Evolutionary conservation across 768 basidiomycete genomes (phyloP), one percentile per base, ranked within the genome.

Genomic region (Pulveroboletus ravenelii): DNA sequence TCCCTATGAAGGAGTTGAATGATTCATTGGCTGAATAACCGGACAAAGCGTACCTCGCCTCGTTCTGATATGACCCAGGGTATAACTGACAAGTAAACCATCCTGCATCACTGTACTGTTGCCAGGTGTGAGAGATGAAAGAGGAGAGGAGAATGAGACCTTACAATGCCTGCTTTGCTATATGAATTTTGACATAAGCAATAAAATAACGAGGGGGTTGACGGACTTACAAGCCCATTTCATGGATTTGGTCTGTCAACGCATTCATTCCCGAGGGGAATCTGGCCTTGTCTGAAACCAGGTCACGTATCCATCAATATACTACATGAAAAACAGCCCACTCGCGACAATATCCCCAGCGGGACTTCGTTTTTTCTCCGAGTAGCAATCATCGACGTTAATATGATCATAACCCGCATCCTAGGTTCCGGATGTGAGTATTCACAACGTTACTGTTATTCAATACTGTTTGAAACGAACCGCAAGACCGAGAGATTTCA

Each of bases 11-110:
- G 30, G 20, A 30, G 14, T 49, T 34, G n/a, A 38, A 41, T 8
- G 6, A 30, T 1, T 15, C 12, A 3, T 23, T 38, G 4, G 14
- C 10, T 47, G 7, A 17, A 37, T 18, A 23, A 29, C 1, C 7
- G n/a, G 46, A 30, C 5, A 15, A 25, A n/a, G 55, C 62, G 18
- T 15, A 76, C 79, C 78, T 74, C 18, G 70, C 78, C 63, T 85
- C 83, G 50, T 85, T 81, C 59, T 74, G 70, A 65, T 73, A 85
- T 6, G 83, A 84, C 17, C 83, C 84, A 18, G 84, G 84, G 60
- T 83, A 85, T 10, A 76, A 51, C 40, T 76, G 74, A 56, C 84
- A 85, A 23, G 84, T 85, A 58, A 76, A 82, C 83, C 82, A 85
- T 17, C 84, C 84, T 0, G 84, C 75, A 56, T 84, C 81, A 51